These are phyloP conservation scores for Linum lewisii DNA, from an alignment of 345 rosid species.

Conservation along the genomic window DNA sequence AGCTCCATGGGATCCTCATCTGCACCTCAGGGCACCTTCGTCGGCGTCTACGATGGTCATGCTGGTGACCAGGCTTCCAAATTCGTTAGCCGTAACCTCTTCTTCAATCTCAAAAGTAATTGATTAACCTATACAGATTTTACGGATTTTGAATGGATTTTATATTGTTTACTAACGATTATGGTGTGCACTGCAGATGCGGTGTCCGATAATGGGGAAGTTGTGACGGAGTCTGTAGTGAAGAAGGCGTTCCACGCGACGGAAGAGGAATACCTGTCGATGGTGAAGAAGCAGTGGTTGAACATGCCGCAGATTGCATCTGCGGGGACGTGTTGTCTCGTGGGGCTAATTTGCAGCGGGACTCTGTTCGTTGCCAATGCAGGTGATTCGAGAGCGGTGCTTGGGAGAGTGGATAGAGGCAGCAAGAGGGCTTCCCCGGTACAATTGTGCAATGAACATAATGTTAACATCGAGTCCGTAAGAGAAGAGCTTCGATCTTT, in stretches of 20 bases:
- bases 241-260: constrained; percentile 24
- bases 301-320: constrained; percentile 27
- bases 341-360: constrained; percentile 15
- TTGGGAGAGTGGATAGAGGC: constrained; percentile 20
- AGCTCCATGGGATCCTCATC: constrained; percentile 8
- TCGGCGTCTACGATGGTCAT: constrained; percentile 27
- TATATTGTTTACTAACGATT: no score
- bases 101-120: constrained; percentile 23
- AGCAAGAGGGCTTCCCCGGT: constrained; percentile 21
- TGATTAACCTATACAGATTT: neutral
- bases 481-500: constrained; percentile 26
- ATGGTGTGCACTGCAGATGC: constrained; percentile 13
- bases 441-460: constrained; percentile 25
- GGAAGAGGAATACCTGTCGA: constrained; percentile 25
- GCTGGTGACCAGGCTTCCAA: constrained; percentile 25
- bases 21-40: constrained; percentile 21
- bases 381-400: constrained; percentile 27
- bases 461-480: constrained; percentile 22
- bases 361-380: constrained; percentile 22
- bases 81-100: constrained; percentile 18
- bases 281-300: constrained; percentile 27
- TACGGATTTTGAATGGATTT: neutral
- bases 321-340: constrained; percentile 27
- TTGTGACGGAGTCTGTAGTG: constrained; percentile 19
- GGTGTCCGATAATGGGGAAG: constrained; percentile 15